Evolutionary conservation across 495 filamentous ascomycete genomes (phyloP).

Genomic region (Penicillium subrubescens): DNA sequence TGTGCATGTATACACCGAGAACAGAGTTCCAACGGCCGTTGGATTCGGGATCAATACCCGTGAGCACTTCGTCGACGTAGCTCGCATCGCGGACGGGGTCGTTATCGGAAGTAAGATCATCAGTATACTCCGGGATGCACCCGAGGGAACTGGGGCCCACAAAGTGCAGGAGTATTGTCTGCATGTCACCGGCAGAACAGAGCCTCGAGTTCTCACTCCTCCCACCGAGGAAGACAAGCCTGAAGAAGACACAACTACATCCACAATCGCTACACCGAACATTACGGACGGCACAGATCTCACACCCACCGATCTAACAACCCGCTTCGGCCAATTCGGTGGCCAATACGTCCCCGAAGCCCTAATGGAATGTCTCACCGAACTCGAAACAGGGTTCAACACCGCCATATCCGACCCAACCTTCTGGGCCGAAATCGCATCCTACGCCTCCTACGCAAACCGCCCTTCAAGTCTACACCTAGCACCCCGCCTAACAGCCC

Average conservation of each 20-base stretch:
- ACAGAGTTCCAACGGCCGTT: constrained; percentile 77
- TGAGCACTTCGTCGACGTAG: constrained; percentile 62
- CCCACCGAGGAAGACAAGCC: not conserved
- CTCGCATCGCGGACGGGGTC: constrained; percentile 80
- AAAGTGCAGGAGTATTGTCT: constrained; percentile 13
- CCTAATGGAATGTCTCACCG: constrained; percentile 6
- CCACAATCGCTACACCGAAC: not conserved
- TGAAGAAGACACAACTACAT: not conserved
- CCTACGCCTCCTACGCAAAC: constrained; percentile 8
- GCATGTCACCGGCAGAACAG: constrained; percentile 2
- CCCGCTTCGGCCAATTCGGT: constrained; percentile 9
- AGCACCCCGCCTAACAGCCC: constrained; percentile 81
- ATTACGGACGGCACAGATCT: not conserved
- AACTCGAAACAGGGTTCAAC: constrained; percentile 11
- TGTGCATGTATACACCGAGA: constrained; percentile 81
- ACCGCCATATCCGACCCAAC: constrained; percentile 2
- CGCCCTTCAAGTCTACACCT: constrained; percentile 44
- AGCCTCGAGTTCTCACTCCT: not conserved
- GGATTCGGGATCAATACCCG: constrained; percentile 93
- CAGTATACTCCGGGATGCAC: constrained; percentile 63
- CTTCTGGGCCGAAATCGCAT: constrained; percentile 16
- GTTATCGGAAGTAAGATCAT: constrained; percentile 88
- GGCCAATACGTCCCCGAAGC: constrained; percentile 17
- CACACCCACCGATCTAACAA: not conserved
- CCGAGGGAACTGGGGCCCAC: constrained; percentile 47